phyloP scores from a whole-genome alignment of 2,329 filamentous ascomycete species.

The Ascosphaera acerosa region DNA sequence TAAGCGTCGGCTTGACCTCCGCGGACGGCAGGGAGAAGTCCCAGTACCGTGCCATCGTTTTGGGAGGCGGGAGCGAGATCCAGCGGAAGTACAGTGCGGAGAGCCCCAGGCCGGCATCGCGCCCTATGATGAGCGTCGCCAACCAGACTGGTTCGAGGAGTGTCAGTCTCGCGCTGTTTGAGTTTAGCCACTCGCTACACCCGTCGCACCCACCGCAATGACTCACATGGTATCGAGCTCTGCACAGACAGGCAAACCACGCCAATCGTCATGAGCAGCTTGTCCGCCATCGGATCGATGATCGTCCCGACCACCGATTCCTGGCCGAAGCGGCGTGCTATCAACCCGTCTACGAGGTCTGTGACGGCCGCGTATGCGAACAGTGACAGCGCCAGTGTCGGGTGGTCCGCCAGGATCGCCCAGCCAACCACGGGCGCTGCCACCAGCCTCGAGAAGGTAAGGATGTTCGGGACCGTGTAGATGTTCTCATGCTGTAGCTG shows the following conservation, averaged over 20 bases:
- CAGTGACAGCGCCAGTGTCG: constrained; percentile 54
- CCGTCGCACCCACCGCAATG: too few species aligned
- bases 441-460: constrained; percentile 65
- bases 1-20: constrained; percentile 20
- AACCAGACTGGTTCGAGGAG: constrained; percentile 49
- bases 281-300: constrained; percentile 93
- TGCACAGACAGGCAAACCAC: constrained; percentile 68
- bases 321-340: constrained; percentile 64
- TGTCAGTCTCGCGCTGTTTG: too few species aligned
- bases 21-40: constrained; percentile 60
- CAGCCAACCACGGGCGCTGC: constrained; percentile 74
- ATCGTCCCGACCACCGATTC: constrained; percentile 88
- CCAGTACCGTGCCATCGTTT: constrained; percentile 85
- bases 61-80: constrained; percentile 78
- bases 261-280: constrained; percentile 79
- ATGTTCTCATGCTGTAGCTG: constrained; percentile 63
- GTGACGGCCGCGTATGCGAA: constrained; percentile 83
- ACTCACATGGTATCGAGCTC: constrained; percentile 50
- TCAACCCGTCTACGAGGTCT: constrained; percentile 81
- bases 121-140: constrained; percentile 67
- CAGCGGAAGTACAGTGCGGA: constrained; percentile 88
- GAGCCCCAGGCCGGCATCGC: constrained; percentile 59
- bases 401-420: constrained; percentile 59
- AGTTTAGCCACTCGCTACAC: too few species aligned
- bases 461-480: constrained; percentile 82